Evolutionary conservation across 129 eudicot species (phyloP), one percentile per base, ranked within the genome.

Genomic region (Cynara cardunculus): DNA sequence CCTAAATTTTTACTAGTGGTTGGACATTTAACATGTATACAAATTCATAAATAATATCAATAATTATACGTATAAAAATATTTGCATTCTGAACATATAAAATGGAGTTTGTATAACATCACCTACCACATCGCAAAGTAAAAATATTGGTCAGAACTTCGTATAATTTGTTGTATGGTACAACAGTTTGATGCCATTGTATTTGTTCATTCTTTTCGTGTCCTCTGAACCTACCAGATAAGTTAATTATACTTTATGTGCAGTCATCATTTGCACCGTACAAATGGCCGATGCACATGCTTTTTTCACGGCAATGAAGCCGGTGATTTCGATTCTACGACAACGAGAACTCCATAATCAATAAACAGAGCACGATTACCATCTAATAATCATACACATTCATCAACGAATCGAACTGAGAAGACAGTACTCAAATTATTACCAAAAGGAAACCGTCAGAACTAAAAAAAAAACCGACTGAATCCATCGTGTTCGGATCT

Each of bases 121-220:
- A 25, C 27, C 35, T 39, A 82, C 46, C 44, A 59, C 22, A 32
- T n/a, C 25, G 72, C 62, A 71, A 35, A 79, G 35, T 71, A 41
- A 41, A 1, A 10, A 10, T 53, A 16, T 53, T 53, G 79, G 66
- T 65, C 53, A 81, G 80, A 21, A 7, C 6, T 78, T 66, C 22
- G 24, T 59, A 65, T 73, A 30, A 62, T 69, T 53, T 22, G n/a
- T 32, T 80, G 35, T 64, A 24, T 28, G 69, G 56, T 70, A 79
- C 71, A 80, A 80, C 67, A 81, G 80, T 74, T 44, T 79, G 75
- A 74, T 74, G 69, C 61, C 22, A 59, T 70, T 28, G 44, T 62
- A 71, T 71, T 53, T 37, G 35, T 56, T 71, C 69, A 77, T 77
- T 72, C 86, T 77, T 83, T 83, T 83, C 86, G 78, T 83, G 75